These are phyloP conservation scores for Scheffersomyces lignicola DNA, from an alignment of 1,139 yeast genomes.

Conservation along the genomic window DNA sequence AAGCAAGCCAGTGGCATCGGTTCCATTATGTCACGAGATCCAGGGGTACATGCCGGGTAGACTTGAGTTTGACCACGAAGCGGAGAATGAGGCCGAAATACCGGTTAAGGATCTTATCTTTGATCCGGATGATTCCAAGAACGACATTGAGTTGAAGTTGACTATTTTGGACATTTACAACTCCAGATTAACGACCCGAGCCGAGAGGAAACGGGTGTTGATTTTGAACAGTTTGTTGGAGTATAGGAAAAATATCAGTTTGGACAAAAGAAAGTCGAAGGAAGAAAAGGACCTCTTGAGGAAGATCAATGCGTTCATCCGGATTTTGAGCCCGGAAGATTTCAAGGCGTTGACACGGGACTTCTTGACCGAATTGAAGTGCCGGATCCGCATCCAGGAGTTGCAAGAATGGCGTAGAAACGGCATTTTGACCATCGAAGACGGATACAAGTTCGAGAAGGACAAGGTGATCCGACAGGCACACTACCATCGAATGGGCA, in stretches of 20 bases:
- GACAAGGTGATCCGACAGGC: conserved; percentile 70
- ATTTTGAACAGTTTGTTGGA: conserved; percentile 78
- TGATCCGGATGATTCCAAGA: conserved; percentile 87
- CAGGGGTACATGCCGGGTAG: conserved; percentile 99
- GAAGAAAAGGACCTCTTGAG: conserved; percentile 85
- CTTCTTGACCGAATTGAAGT: conserved; percentile 72
- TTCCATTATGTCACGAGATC: conserved; percentile 93
- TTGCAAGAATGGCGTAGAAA: conserved; percentile 90
- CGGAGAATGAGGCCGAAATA: conserved; percentile 94
- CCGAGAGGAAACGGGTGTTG: conserved; percentile 84
- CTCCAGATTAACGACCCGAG: conserved; percentile 84
- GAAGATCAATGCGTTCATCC: conserved; percentile 75
- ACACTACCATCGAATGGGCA: conserved; percentile 63
- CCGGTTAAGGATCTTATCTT: conserved; percentile 93
- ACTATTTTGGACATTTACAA: conserved; percentile 87
- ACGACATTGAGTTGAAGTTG: conserved; percentile 85
- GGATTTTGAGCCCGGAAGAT: conserved; percentile 78
- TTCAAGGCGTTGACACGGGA: conserved; percentile 73
- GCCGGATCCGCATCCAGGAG: conserved; percentile 81
- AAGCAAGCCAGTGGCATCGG: conserved; percentile 85
- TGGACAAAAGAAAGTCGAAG: conserved; percentile 78
- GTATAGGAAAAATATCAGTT: conserved; percentile 73
- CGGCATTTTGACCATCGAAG: conserved; percentile 83
- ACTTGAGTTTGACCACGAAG: conserved; percentile 92
- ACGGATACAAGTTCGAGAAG: conserved; percentile 82